Evolutionary conservation across 495 filamentous ascomycete species (phyloP).

Genomic region (Amniculicola lignicola): DNA sequence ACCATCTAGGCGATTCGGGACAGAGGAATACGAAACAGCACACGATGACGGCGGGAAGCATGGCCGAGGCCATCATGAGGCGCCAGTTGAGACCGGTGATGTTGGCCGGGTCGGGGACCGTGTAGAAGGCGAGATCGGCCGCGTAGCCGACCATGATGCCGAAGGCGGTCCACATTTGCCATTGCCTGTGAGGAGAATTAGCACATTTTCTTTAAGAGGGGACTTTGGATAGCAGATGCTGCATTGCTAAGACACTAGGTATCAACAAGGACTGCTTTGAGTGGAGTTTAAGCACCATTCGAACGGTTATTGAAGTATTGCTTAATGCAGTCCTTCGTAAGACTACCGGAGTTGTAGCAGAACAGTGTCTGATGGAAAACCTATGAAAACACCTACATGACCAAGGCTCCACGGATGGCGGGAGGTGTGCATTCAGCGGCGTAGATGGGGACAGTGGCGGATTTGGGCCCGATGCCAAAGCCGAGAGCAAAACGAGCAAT

Average conservation of each 20-base stretch:
- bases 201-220: too few relatives aligned
- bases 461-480: constrained; percentile 79
- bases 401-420: constrained; percentile 27
- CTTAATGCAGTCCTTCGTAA: too few relatives aligned
- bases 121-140: constrained; percentile 9
- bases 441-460: constrained; percentile 70
- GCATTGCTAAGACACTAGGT: too few relatives aligned
- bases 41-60: constrained; percentile 45
- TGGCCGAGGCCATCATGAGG: constrained; percentile 49
- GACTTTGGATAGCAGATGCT: too few relatives aligned
- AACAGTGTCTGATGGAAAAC: too few relatives aligned
- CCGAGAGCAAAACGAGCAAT: constrained; percentile 37
- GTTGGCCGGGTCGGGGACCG: constrained; percentile 33
- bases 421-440: constrained; percentile 24
- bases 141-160: constrained; percentile 42
- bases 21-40: constrained; percentile 1
- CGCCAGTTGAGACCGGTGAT: constrained; percentile 47
- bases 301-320: too few relatives aligned
- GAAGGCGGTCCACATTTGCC: constrained; percentile 36
- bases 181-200: too few relatives aligned
- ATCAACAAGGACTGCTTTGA: too few relatives aligned
- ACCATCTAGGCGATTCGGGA: constrained; percentile 70
- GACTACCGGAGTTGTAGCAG: too few relatives aligned
- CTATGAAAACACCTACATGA: constrained; percentile 39
- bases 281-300: too few relatives aligned